Conservation (phyloP, 331 rosid genomes). For the Pyrus hybrid region DNA sequence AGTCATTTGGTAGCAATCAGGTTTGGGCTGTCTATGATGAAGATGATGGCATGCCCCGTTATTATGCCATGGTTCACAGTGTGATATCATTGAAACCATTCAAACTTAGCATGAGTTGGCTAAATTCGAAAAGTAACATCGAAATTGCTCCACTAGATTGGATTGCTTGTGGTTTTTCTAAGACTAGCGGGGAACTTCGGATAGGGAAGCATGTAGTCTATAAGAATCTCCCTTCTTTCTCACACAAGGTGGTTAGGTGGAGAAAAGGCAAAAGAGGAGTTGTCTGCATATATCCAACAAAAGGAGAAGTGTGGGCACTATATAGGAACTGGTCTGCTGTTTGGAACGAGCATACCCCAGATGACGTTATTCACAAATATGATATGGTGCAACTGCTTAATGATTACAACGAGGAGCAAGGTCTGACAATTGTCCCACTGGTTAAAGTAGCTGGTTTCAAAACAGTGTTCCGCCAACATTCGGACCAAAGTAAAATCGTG, state of each 20-base stretch:
- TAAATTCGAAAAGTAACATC: slow-evolving; percentile 54
- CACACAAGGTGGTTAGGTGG: slow-evolving; percentile 69
- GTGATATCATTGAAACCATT: slow-evolving; percentile 60
- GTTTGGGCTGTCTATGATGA: slow-evolving; percentile 83
- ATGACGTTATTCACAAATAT: slow-evolving; percentile 49
- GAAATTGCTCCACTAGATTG: slow-evolving; percentile 67
- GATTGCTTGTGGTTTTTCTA: slow-evolving; percentile 64
- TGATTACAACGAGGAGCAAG: slow-evolving; percentile 45
- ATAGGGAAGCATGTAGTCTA: slow-evolving; percentile 41
- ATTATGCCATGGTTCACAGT: slow-evolving; percentile 55
- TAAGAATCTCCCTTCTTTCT: slow-evolving; percentile 58
- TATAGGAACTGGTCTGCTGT: slow-evolving; percentile 62
- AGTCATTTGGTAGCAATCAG: slow-evolving; percentile 57
- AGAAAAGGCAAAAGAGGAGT: slow-evolving; percentile 43
- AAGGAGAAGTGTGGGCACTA: slow-evolving; percentile 67
- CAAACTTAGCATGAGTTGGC: slow-evolving; percentile 60
- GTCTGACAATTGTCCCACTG: slow-evolving; percentile 46
- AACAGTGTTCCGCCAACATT: slow-evolving; percentile 46
- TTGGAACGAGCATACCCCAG: slow-evolving; percentile 48
- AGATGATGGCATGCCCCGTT: slow-evolving; percentile 92
- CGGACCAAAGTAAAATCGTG: slow-evolving; percentile 21
- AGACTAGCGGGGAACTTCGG: slow-evolving; percentile 67
- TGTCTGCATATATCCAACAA: slow-evolving; percentile 47
- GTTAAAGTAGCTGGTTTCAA: slow-evolving; percentile 55
- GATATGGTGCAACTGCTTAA: slow-evolving; percentile 63